Evolutionary conservation across 2,329 filamentous ascomycete genomes (phyloP), one percentile per base, ranked within the genome.

Genomic region (Diaporthe aspalathi): DNA sequence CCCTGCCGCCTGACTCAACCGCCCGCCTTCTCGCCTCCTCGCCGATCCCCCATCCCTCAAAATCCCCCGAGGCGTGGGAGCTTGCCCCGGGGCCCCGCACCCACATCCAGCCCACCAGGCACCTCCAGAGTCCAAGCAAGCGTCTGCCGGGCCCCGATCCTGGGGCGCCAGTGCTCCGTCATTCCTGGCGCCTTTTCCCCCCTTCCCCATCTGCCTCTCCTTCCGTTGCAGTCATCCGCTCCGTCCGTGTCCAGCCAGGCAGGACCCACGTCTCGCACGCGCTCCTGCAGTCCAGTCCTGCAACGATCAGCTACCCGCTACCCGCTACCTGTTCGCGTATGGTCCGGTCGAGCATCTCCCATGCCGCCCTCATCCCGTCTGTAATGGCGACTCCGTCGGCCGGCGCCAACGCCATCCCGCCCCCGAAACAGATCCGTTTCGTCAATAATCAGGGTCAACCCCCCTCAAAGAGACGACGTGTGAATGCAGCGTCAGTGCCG

Each of bases 371-470:
- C 56, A 22, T 35, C n/a, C 32, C 32, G n/a, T 65, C 68, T 73
- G 81, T 77, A 74, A 88, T 88, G 86, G 81, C 84, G 74, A 83
- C 83, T 70, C 78, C 84, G 76, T 80, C 83, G 76, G 84, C 84
- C 76, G 78, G 78, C 75, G 76, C 78, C 76, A 77, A n/a, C n/a
- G n/a, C n/a, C n/a, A n/a, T 82, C 73, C 82, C 85, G 71, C 80
- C 83, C 56, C 86, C 83, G 70, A 90, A 88, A 80, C 87, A 88
- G 79, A 93, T 94, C 75, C 91, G 93, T 76, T 95, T 95, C 80
- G 93, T 95, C 76, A 93, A 94, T 74, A 94, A 91, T 77, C 92
- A 94, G 82, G 93, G 93, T 73, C 92, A 93, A 75, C 93, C 93
- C 62, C 92, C 93, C 73, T 91, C 92, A 32, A 95, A 95, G 82